Evolutionary conservation across 2,329 filamentous ascomycete genomes (phyloP).

Genomic region (Helotiales sp.): DNA sequence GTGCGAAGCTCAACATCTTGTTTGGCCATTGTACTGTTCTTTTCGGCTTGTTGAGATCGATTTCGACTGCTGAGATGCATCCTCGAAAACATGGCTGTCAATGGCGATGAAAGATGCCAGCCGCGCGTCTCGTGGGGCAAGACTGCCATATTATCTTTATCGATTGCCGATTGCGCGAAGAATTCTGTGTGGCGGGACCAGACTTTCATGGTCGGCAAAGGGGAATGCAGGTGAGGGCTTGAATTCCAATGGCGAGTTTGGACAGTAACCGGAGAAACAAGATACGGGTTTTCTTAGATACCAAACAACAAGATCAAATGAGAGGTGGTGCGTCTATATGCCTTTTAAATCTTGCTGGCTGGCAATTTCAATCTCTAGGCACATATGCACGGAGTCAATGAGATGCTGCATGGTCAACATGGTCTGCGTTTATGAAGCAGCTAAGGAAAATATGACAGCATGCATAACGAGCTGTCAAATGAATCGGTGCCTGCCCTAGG

Average conservation of each 20-base stretch:
- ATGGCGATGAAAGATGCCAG: constrained; percentile 8
- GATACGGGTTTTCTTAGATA: background rate
- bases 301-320: background rate
- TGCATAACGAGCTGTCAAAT: constrained; percentile 8
- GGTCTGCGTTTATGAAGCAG: constrained; percentile 1
- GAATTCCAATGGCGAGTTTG: constrained; percentile 8
- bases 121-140: background rate
- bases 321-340: background rate
- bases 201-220: background rate
- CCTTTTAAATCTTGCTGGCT: background rate
- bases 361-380: background rate
- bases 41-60: background rate
- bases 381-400: background rate
- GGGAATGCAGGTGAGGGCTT: constrained; percentile 11
- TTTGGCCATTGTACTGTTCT: background rate
- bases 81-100: background rate
- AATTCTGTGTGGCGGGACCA: constrained; percentile 9
- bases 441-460: background rate
- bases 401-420: background rate
- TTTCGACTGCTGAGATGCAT: constrained; percentile 9
- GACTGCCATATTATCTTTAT: constrained; percentile 16
- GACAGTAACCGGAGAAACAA: background rate
- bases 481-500: too few species aligned
- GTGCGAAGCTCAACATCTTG: background rate
- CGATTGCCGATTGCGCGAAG: constrained; percentile 13